phyloP scores from a whole-genome alignment of 2,329 filamentous ascomycete genomes.

The Pseudogymnoascus verrucosus region DNA sequence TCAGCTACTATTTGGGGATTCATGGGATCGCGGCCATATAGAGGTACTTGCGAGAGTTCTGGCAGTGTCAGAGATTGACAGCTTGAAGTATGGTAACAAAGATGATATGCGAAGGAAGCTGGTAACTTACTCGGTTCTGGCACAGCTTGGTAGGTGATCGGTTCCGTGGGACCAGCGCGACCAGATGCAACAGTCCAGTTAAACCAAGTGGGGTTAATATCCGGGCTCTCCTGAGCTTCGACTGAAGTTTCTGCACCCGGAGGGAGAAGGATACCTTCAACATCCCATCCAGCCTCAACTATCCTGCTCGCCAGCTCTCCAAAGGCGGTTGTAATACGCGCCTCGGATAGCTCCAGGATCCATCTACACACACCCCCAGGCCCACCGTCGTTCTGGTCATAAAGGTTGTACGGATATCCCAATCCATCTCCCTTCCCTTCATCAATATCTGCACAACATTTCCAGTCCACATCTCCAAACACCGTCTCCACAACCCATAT shows the following conservation, averaged over 20 bases:
- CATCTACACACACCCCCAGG: neutral
- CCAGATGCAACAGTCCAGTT: neutral
- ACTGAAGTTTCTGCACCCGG: neutral
- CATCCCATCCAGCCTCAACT: neutral
- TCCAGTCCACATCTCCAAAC: neutral
- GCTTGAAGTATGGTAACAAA: neutral
- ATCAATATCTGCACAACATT: neutral
- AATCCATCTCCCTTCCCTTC: neutral
- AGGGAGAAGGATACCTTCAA: neutral
- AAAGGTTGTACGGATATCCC: neutral
- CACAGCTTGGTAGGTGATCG: neutral
- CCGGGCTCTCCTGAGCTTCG: neutral
- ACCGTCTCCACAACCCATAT: neutral
- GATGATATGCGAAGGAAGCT: neutral
- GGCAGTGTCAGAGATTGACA: neutral
- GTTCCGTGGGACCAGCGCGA: neutral
- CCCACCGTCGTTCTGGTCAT: neutral
- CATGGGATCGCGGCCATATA: neutral
- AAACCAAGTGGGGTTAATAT: too few species aligned
- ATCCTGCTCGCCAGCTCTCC: neutral
- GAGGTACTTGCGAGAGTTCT: neutral
- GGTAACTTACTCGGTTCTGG: neutral
- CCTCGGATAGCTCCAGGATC: neutral
- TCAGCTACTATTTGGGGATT: neutral
- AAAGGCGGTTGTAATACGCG: neutral